Percentiles rank a stretch among this genome's conserved stretches.
phyloP scores from a whole-genome alignment of 352 stramenopile genomes.

The Salisapilia sapeloensis region DNA sequence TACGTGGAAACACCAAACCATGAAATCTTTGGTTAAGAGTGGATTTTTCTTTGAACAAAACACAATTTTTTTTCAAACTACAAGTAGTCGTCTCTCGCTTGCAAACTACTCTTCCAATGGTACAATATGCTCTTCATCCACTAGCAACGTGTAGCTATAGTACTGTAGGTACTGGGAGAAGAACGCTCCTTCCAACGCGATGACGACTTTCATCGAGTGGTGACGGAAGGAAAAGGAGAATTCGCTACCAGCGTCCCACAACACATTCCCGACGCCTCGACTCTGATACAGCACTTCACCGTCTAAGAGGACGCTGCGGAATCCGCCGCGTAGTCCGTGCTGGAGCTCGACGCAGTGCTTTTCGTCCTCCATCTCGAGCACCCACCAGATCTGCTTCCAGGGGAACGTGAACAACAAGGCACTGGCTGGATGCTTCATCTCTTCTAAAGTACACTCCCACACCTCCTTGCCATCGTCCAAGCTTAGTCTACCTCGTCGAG shows the following conservation, averaged over 20 bases:
- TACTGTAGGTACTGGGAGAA: slow-evolving; percentile 77
- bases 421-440: slow-evolving; percentile 70
- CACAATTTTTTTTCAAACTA: too few relatives aligned
- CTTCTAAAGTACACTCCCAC: slow-evolving; percentile 54
- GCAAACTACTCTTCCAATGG: slow-evolving; percentile 15
- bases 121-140: slow-evolving; percentile 58
- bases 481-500: slow-evolving; percentile 23
- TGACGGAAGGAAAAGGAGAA: slow-evolving; percentile 44
- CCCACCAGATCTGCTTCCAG: slow-evolving; percentile 80
- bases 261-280: slow-evolving; percentile 44
- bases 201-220: slow-evolving; percentile 61
- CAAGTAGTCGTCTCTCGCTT: too few relatives aligned
- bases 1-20: slow-evolving; percentile 59
- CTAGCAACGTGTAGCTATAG: slow-evolving; percentile 64
- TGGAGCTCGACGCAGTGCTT: slow-evolving; percentile 58
- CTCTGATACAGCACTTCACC: slow-evolving; percentile 46
- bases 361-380: slow-evolving; percentile 44
- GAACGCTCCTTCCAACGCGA: slow-evolving; percentile 62
- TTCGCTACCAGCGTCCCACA: slow-evolving; percentile 67
- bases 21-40: slow-evolving; percentile 16
- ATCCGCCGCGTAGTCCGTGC: slow-evolving; percentile 56
- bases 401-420: slow-evolving; percentile 69
- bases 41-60: neutral
- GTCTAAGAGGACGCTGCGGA: slow-evolving; percentile 54
- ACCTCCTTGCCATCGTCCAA: slow-evolving; percentile 24